Percentiles rank a stretch among this genome's conserved stretches.
Evolutionary conservation across 2,329 filamentous ascomycete genomes (phyloP).

Genomic region (Pezicula neosporulosa): DNA sequence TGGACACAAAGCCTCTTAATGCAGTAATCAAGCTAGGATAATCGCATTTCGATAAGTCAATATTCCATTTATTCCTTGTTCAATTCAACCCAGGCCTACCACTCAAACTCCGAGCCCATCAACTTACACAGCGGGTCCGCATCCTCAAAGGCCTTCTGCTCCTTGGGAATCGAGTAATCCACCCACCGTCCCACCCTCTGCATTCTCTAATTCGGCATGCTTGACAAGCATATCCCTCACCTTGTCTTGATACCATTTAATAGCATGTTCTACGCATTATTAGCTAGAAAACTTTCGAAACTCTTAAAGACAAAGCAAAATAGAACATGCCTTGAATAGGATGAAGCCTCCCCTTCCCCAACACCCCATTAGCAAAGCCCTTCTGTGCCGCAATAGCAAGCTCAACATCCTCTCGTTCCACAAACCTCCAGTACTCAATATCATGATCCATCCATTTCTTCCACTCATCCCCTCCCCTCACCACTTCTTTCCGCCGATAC

Average conservation of each 20-base stretch:
- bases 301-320: background rate
- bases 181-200: background rate
- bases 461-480: background rate
- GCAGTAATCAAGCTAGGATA: too few relatives aligned
- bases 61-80: too few relatives aligned
- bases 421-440: conserved; percentile 3
- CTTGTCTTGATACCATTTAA: conserved; percentile 4
- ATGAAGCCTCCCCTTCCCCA: conserved; percentile 3
- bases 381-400: conserved; percentile 1
- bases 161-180: background rate
- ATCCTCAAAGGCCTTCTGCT: background rate
- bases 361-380: background rate
- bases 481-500: background rate
- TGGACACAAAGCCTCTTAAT: too few relatives aligned
- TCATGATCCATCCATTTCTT: conserved; percentile 2
- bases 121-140: background rate
- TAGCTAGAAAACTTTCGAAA: background rate
- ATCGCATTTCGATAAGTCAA: too few relatives aligned
- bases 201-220: background rate
- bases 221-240: background rate
- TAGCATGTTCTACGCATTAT: background rate
- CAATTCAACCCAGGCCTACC: background rate
- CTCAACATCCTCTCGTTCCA: conserved; percentile 1
- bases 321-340: background rate
- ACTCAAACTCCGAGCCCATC: background rate